Evolutionary conservation across 2,329 filamentous ascomycete genomes (phyloP).

Genomic region (Cytospora leucostoma): DNA sequence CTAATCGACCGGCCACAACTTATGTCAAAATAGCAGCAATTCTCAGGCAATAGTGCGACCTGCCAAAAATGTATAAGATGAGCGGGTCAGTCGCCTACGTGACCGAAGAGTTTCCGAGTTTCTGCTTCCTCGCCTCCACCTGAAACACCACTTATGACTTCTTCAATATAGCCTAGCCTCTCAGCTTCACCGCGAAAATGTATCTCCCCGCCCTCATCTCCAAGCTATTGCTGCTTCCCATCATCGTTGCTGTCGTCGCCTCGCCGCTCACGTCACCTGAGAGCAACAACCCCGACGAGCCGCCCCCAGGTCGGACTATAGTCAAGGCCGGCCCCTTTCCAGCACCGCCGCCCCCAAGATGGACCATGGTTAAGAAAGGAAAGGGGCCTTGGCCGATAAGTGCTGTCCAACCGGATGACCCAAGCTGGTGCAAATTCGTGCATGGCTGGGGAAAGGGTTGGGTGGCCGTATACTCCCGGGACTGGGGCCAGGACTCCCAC

Average conservation of each 20-base stretch:
- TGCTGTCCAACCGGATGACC: neutral
- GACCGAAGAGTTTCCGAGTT: neutral
- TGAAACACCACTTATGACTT: neutral
- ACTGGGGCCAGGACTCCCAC: neutral
- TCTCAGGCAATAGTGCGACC: too few species aligned
- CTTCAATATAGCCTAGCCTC: neutral
- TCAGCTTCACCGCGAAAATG: neutral
- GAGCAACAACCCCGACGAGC: neutral
- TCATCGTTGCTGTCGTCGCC: neutral
- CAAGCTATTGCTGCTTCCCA: neutral
- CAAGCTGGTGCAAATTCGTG: neutral
- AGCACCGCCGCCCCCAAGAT: neutral
- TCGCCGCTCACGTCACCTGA: neutral
- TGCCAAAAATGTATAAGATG: too few species aligned
- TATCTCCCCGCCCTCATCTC: neutral
- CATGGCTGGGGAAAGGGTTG: neutral
- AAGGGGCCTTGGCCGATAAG: neutral
- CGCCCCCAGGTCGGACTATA: neutral
- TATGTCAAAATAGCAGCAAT: too few species aligned
- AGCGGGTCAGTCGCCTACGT: too few species aligned
- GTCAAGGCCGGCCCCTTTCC: too few species aligned
- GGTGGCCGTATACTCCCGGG: neutral
- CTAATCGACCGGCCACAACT: too few species aligned
- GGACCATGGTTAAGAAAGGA: neutral
- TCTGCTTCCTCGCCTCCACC: neutral